These are phyloP conservation scores for Coffea eugenioides DNA, from an alignment of 257 asterid genomes.

Conservation along the genomic window DNA sequence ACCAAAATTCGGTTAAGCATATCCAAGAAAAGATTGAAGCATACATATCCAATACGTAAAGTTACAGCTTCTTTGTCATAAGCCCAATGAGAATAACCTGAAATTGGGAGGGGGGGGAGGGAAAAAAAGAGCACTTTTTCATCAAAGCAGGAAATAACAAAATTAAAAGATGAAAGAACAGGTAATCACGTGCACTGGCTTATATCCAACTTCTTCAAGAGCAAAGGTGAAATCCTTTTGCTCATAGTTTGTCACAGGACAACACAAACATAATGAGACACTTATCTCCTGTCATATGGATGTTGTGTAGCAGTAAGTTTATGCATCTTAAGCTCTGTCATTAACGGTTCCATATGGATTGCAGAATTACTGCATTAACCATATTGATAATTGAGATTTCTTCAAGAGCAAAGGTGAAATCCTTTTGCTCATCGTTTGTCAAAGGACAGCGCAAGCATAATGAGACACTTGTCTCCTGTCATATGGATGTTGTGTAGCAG, in stretches of 20 bases:
- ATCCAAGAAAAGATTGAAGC: constrained; percentile 21
- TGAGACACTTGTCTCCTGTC: not conserved
- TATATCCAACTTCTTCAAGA: not conserved
- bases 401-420: not conserved
- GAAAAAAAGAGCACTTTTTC: too few species aligned
- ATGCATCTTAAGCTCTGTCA: not conserved
- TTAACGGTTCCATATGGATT: not conserved
- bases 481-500: not conserved
- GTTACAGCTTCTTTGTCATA: constrained; percentile 64
- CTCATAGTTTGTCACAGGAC: not conserved
- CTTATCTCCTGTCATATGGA: not conserved
- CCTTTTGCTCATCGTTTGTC: not conserved
- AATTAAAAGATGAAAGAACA: not conserved
- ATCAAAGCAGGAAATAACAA: not conserved
- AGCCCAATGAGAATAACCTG: constrained; percentile 66
- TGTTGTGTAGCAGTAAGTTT: not conserved
- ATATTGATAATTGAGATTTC: not conserved
- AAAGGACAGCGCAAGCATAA: too few species aligned
- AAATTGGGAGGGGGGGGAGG: constrained; percentile 9
- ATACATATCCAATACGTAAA: constrained; percentile 80
- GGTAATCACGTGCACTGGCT: not conserved
- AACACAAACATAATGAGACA: not conserved
- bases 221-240: not conserved
- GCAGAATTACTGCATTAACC: not conserved
- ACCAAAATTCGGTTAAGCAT: constrained; percentile 5